Conservation (phyloP, 2,329 filamentous ascomycete genomes). For the Ophiocordyceps robertsii region DNA sequence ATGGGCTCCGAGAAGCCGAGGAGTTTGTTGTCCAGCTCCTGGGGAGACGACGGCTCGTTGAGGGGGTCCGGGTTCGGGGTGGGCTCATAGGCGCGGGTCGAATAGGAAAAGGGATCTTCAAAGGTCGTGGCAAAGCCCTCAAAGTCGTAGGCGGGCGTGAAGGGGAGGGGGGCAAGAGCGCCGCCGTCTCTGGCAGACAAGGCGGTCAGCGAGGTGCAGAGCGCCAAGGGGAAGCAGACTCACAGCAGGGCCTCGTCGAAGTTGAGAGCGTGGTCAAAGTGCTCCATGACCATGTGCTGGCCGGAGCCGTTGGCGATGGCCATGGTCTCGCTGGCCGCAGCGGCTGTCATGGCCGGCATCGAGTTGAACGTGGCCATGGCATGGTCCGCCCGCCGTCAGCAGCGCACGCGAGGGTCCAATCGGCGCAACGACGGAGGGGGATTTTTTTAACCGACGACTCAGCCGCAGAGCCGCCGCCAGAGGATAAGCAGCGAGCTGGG, state of each 20-base stretch:
- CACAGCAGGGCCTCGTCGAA: conserved; percentile 47
- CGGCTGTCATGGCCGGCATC: conserved; percentile 35
- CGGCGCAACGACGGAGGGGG: conserved; percentile 1
- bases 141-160: conserved; percentile 47
- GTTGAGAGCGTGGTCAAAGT: conserved; percentile 36
- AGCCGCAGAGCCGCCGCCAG: too few species aligned
- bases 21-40: conserved; percentile 54
- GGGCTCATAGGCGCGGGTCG: conserved; percentile 32
- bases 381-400: conserved; percentile 23
- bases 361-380: conserved; percentile 46
- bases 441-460: background rate
- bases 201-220: background rate
- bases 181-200: conserved; percentile 15
- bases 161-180: conserved; percentile 28
- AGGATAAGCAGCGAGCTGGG: too few species aligned
- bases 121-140: conserved; percentile 47
- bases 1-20: conserved; percentile 58
- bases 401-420: conserved; percentile 8
- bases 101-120: conserved; percentile 52
- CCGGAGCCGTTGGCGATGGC: conserved; percentile 26
- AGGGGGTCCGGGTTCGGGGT: conserved; percentile 28
- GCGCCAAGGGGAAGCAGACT: conserved; percentile 12
- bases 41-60: conserved; percentile 33
- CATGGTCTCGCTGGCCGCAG: conserved; percentile 31
- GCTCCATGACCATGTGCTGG: conserved; percentile 30